Evolutionary conservation across 768 basidiomycete species (phyloP).

Genomic region (Boletus insuetus): DNA sequence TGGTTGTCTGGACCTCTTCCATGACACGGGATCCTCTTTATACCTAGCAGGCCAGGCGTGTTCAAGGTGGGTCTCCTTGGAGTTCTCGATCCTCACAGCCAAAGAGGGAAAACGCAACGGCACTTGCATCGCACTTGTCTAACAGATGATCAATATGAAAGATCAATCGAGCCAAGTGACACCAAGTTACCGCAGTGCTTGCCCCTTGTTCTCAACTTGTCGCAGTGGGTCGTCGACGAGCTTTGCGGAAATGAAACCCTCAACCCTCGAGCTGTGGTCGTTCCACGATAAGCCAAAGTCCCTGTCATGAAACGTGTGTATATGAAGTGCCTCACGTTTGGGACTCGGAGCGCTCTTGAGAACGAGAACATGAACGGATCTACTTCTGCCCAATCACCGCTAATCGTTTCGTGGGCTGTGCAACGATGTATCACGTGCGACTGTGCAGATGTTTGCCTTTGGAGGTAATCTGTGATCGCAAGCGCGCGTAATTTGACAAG

Average conservation of each 20-base stretch:
- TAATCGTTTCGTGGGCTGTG: not conserved
- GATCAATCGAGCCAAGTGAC: not conserved
- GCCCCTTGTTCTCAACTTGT: not conserved
- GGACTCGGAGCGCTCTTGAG: not conserved
- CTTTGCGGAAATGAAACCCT: conserved; percentile 8
- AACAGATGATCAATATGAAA: not conserved
- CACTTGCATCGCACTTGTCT: not conserved
- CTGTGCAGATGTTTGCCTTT: not conserved
- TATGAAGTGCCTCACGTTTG: not conserved
- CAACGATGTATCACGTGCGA: not conserved
- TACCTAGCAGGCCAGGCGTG: conserved; percentile 3
- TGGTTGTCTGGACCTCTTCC: not conserved
- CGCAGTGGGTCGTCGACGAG: not conserved
- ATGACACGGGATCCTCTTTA: conserved; percentile 6
- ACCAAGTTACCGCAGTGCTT: not conserved
- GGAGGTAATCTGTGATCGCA: not conserved
- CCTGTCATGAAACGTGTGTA: not conserved
- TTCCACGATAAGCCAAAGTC: not conserved
- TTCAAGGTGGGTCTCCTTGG: not conserved
- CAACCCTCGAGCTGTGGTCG: not conserved
- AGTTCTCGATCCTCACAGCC: not conserved
- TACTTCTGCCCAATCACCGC: not conserved
- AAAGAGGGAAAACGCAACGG: not conserved
- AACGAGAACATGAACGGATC: not conserved
- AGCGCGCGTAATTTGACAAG: not conserved